phyloP scores from a whole-genome alignment of 371 early-diverging fungal genomes.

The Saksenaea vasiformis region DNA sequence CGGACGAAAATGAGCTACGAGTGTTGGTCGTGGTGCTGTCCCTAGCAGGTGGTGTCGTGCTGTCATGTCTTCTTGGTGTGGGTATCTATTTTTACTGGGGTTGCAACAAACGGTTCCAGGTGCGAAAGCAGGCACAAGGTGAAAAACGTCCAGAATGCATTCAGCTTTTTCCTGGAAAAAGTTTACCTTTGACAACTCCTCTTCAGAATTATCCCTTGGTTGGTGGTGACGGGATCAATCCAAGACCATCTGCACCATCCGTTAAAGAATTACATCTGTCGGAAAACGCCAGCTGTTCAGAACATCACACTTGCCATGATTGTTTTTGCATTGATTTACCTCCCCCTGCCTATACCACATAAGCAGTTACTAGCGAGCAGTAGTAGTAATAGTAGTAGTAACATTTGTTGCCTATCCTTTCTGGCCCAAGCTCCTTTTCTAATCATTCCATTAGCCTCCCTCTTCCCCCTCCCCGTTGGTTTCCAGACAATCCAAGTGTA shows the following conservation, averaged over 20 bases:
- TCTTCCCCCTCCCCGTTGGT: too few species aligned
- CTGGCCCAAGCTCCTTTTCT: too few species aligned
- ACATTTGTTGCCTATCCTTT: too few species aligned
- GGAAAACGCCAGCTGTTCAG: not conserved
- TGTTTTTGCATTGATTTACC: not conserved
- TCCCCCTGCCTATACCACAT: not conserved
- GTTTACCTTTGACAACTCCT: not conserved
- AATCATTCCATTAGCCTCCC: too few species aligned
- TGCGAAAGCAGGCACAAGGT: not conserved
- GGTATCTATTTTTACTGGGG: constrained; percentile 29
- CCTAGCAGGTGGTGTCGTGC: constrained; percentile 23
- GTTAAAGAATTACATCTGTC: constrained; percentile 19
- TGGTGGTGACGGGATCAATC: not conserved
- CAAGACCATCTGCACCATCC: constrained; percentile 25
- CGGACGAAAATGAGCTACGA: constrained; percentile 22
- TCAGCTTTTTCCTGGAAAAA: not conserved
- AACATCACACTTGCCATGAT: not conserved
- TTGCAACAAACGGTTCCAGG: constrained; percentile 4
- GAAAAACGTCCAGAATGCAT: not conserved
- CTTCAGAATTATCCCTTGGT: not conserved
- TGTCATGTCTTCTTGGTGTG: constrained; percentile 23
- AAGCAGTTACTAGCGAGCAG: too few species aligned
- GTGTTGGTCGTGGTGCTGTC: constrained; percentile 24
- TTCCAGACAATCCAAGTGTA: too few species aligned
- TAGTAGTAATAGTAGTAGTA: too few species aligned